Evolutionary conservation across 1,284 basidiomycete genomes (phyloP), one percentile per base, ranked within the genome.

Genomic region (Fomitopsis palustris): DNA sequence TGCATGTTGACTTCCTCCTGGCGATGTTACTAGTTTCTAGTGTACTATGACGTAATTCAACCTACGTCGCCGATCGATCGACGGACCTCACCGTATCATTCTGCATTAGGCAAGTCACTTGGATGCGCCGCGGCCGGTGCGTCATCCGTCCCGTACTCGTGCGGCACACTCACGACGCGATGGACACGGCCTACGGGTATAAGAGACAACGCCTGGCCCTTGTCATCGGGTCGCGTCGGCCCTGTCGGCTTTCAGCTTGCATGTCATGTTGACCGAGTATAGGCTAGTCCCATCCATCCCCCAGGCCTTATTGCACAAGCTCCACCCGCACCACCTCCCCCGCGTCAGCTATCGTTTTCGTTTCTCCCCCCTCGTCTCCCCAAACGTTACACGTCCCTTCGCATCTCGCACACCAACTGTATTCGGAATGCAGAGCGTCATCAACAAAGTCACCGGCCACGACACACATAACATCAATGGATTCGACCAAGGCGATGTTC

Each of bases 381-480:
- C 17, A 9, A 39, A 16, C 2, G 14, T 21, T 6, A 17, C 19
- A 16, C 45, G 45, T 21, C 14, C 10, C 16, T 12, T 25, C 3
- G 16, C 29, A 47, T 23, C 45, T 9, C 8, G 12, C 17, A 27
- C 45, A 14, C 19, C 25, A 23, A 23, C 21, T 8, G 7, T 21
- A 29, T 25, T 17, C 12, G 25, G 12, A 19, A 62, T 61, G 63
- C 57, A 65, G 38, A 49, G 54, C 19, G 53, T 55, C 14, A n/a
- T 60, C 39, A 59, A 62, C 61, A 54, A 54, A 39, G 21, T 64
- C 41, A 56, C 39, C 2, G 61, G 62, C 12, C 60, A 60, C 19
- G 27, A 56, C 31, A 37, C 39, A 16, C 58, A 60, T 41, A 55
- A 16, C 25, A 29, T 47, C 45, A 47, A 21, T 10, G 45, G 45